Percentiles rank a stretch among this genome's conserved stretches.
Conservation (phyloP, 1,139 yeast species). For the Debaryomycetaceae sp. region DNA sequence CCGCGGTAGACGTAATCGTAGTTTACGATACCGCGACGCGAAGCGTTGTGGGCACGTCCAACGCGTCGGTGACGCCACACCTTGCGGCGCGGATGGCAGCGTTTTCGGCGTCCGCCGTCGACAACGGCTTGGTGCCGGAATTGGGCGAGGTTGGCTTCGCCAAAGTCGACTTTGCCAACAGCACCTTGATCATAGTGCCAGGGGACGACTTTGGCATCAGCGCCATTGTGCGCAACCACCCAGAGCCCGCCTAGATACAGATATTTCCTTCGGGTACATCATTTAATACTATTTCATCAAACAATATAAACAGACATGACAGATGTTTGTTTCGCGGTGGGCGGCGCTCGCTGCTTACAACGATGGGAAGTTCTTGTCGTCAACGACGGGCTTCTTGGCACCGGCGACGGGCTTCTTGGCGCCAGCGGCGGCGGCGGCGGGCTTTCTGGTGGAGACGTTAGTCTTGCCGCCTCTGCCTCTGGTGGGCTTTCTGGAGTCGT, state of each 20-base stretch:
- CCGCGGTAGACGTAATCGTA: slow-evolving; percentile 4
- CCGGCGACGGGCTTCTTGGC: slow-evolving; percentile 18
- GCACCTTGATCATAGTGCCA: slow-evolving; percentile 6
- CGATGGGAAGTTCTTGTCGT: slow-evolving; percentile 65
- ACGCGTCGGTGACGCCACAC: slow-evolving; percentile 3
- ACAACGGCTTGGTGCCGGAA: background rate
- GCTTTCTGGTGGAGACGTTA: slow-evolving; percentile 12
- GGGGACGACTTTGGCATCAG: slow-evolving; percentile 5
- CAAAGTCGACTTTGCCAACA: slow-evolving; percentile 4
- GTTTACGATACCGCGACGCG: background rate
- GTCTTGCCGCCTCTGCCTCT: slow-evolving; percentile 17
- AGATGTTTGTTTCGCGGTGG: background rate
- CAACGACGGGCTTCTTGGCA: slow-evolving; percentile 39
- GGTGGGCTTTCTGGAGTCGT: slow-evolving; percentile 15
- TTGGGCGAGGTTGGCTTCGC: slow-evolving; percentile 5
- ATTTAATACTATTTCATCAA: background rate
- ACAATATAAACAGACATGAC: background rate
- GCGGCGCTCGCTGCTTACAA: slow-evolving; percentile 21
- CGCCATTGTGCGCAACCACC: slow-evolving; percentile 3
- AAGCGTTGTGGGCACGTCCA: slow-evolving; percentile 4
- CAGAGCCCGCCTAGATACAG: background rate
- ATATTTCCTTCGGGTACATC: too few species aligned
- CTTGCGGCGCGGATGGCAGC: slow-evolving; percentile 1
- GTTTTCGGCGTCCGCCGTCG: background rate
- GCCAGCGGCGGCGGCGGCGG: slow-evolving; percentile 4